A percentile compares a stretch with the other conserved stretches of the same genome.
phyloP scores from a whole-genome alignment of 768 basidiomycete species.

The Lactifluus pinguis region DNA sequence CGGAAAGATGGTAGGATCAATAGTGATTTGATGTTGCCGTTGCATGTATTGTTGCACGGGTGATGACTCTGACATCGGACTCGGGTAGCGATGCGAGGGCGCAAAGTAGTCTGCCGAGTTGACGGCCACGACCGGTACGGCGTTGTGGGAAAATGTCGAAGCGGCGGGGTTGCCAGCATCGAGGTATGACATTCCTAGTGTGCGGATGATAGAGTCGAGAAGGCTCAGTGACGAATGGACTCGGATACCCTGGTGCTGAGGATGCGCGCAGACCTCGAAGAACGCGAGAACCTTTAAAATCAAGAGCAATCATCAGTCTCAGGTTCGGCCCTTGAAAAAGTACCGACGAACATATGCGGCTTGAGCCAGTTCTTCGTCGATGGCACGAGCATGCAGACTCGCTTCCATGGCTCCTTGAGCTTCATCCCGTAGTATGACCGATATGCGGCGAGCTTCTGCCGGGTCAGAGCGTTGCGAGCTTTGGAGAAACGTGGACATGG shows the following conservation, averaged over 20 bases:
- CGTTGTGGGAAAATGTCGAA: conserved; percentile 11
- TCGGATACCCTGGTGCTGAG: conserved; percentile 45
- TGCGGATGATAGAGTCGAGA: conserved; percentile 61
- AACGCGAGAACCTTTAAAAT: conserved; percentile 50
- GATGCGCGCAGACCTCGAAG: conserved; percentile 67
- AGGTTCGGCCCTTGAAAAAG: not conserved
- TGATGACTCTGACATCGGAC: not conserved
- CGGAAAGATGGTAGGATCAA: not conserved
- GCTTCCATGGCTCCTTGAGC: conserved; percentile 65
- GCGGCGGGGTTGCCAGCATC: conserved; percentile 41
- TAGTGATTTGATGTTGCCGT: not conserved
- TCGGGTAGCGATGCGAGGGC: not conserved
- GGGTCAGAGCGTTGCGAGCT: conserved; percentile 55
- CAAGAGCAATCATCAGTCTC: not conserved
- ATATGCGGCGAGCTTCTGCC: conserved; percentile 41
- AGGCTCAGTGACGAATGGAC: conserved; percentile 47
- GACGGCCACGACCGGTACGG: conserved; percentile 4
- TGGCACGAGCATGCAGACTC: conserved; percentile 60
- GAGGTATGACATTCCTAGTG: conserved; percentile 47
- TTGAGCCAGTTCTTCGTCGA: conserved; percentile 66
- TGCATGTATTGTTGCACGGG: not conserved
- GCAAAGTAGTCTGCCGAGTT: not conserved
- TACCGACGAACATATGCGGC: conserved; percentile 56
- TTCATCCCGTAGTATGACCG: conserved; percentile 52
- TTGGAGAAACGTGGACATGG: conserved; percentile 59